Evolutionary conservation across 768 basidiomycete species (phyloP).

Genomic region (Lactarius indigo): DNA sequence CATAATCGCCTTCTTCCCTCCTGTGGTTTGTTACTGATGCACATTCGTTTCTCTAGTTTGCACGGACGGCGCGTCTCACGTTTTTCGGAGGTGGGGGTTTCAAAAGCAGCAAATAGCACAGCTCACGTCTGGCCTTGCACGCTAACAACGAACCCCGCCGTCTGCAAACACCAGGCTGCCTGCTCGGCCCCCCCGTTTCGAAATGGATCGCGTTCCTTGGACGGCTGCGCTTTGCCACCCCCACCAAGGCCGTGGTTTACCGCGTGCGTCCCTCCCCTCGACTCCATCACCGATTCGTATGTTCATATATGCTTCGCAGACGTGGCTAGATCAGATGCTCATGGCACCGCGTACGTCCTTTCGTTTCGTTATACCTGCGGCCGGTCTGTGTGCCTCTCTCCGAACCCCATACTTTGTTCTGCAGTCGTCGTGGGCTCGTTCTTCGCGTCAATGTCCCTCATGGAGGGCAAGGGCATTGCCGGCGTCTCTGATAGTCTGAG

Average conservation of each 20-base stretch:
- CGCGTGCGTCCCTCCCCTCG: conserved; percentile 42
- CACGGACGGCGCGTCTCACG: conserved; percentile 58
- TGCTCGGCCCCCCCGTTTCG: conserved; percentile 81
- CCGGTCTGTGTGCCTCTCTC: background rate
- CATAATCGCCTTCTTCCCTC: background rate
- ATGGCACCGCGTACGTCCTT: conserved; percentile 63
- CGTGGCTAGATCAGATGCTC: conserved; percentile 77
- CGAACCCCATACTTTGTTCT: background rate
- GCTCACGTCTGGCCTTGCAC: background rate
- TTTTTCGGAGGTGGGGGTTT: conserved; percentile 67
- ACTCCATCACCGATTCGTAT: background rate
- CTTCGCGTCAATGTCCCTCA: conserved; percentile 72
- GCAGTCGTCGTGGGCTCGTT: conserved; percentile 48
- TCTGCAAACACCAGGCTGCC: conserved; percentile 39
- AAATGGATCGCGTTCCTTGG: conserved; percentile 79
- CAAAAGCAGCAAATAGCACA: background rate
- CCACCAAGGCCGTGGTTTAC: conserved; percentile 55
- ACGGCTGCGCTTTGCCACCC: conserved; percentile 61
- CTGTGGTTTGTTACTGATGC: background rate
- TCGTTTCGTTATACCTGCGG: background rate
- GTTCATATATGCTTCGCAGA: conserved; percentile 39
- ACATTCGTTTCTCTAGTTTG: conserved; percentile 37
- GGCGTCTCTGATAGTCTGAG: conserved; percentile 48
- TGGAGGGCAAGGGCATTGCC: conserved; percentile 67
- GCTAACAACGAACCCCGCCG: background rate